A percentile compares a stretch with the other conserved stretches of the same genome.
Evolutionary conservation across 805 yeast species (phyloP).

Genomic region (Peterozyma toletana): DNA sequence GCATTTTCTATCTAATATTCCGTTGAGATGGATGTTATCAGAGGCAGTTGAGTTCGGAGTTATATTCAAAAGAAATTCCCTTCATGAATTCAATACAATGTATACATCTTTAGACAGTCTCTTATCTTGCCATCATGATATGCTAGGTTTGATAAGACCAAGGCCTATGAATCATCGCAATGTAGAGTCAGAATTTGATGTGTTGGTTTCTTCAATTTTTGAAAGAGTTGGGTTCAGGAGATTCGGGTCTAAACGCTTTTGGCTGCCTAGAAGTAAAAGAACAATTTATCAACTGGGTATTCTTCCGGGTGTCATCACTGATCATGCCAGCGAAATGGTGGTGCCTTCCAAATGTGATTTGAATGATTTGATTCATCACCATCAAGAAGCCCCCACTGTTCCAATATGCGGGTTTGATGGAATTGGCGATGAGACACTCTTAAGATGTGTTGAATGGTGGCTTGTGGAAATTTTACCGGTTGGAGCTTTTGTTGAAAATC

Average conservation of each 20-base stretch:
- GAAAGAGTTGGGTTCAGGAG: too few species aligned
- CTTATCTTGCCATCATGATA: constrained; percentile 46
- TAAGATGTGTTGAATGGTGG: constrained; percentile 47
- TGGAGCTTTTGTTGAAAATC: constrained; percentile 41
- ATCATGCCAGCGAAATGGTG: too few species aligned
- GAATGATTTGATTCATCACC: too few species aligned
- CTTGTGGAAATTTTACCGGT: constrained; percentile 52
- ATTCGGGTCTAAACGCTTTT: too few species aligned
- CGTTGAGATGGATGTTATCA: constrained; percentile 56
- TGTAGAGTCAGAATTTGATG: neutral
- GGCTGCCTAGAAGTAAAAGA: neutral
- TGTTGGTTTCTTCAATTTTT: neutral
- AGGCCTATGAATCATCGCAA: constrained; percentile 11
- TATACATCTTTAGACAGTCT: constrained; percentile 33
- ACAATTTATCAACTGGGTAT: neutral
- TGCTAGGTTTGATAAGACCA: constrained; percentile 23
- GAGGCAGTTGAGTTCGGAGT: constrained; percentile 48
- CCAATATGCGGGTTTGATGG: constrained; percentile 25
- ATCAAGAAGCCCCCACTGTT: constrained; percentile 12
- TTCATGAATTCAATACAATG: constrained; percentile 31
- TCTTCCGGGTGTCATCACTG: neutral
- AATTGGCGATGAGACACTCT: constrained; percentile 24
- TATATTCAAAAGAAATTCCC: constrained; percentile 29
- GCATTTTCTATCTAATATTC: constrained; percentile 37
- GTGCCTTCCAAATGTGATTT: too few species aligned